Conservation (phyloP, 2,329 filamentous ascomycete genomes). For the Fusarium sp. region DNA sequence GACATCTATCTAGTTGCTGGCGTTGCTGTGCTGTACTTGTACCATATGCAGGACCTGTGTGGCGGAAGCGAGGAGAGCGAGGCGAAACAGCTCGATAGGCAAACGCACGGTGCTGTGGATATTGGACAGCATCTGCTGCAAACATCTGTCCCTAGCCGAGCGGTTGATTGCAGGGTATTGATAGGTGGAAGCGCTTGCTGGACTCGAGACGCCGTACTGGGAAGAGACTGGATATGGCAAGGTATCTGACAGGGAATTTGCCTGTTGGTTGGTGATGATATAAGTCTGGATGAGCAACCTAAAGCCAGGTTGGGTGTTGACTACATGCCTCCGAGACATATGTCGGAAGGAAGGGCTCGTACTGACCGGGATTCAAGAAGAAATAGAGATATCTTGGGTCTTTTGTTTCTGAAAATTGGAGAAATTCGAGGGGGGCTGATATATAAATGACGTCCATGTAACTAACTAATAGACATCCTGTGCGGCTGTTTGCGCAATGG, state of each 20-base stretch:
- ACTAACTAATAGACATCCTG: background rate
- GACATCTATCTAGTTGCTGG: conserved; percentile 19
- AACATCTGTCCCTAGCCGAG: conserved; percentile 41
- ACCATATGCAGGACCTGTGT: conserved; percentile 21
- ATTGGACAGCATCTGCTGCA: conserved; percentile 28
- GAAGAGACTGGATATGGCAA: conserved; percentile 23
- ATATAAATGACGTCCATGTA: background rate
- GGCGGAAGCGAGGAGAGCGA: conserved; percentile 27
- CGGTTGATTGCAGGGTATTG: conserved; percentile 31
- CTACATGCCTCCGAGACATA: conserved; percentile 42
- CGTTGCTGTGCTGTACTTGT: conserved; percentile 18
- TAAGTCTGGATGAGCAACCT: conserved; percentile 37
- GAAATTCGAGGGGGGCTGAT: conserved; percentile 6
- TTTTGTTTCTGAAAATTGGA: conserved; percentile 4
- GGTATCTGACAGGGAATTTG: conserved; percentile 31
- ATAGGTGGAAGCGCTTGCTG: conserved; percentile 42
- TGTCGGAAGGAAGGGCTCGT: conserved; percentile 30
- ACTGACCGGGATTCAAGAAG: conserved; percentile 1
- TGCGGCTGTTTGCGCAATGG: conserved; percentile 7
- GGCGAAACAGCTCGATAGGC: conserved; percentile 24
- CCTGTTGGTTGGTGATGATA: conserved; percentile 31
- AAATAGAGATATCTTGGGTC: conserved; percentile 1
- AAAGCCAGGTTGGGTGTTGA: conserved; percentile 25
- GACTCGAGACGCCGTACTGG: conserved; percentile 29
- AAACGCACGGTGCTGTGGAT: conserved; percentile 31